Base-by-base conservation (phyloP, 2,329 filamentous ascomycete genomes). In the Arthrinium puccinioides region DNA sequence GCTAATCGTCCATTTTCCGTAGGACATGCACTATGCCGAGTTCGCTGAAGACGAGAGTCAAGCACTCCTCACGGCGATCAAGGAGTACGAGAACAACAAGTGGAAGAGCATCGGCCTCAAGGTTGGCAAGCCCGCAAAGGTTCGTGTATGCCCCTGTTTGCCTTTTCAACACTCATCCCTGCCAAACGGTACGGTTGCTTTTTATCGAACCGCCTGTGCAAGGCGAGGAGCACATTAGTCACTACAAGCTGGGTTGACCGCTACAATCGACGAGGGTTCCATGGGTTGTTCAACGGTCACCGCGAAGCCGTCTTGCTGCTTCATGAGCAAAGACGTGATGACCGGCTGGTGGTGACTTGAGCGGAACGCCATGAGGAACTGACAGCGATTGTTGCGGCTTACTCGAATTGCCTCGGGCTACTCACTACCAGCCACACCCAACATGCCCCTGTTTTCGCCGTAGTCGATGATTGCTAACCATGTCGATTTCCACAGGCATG, bases 21-120 rank as follows among this genome's bases (percentile, higher is more conserved):
- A n/a, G n/a, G 92, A 98, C 53, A 98, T 98, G 92, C 92, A 98
- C 59, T 97, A 97, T 60, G 92, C 92, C 47, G 92, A 97, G 59
- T 97, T 98, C 60, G 89, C 87, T 34, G 90, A 96, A 69, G 88
- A 97, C 56, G 92, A 96, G 77, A 87, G 80, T 55, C 75, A 81
- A 51, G 84, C 85, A 25, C 67, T 98, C 41, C 76, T 94, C 48
- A 87, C 85, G 47, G 92, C 92, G 21, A 98, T 98, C 66, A 96
- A 95, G 65, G 92, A 98, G 59, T 97, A 97, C 64, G 92, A 98
- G 60, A 84, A 87, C 57, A 96, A 94, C 62, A 97, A 97, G 61
- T 98, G 92, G 92, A 97, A 97, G 66, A 80, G 83, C 19, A 97
- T 97, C 56, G 92, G 92, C 24, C 82, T 87, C 60, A 97, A 97